Percentiles rank a stretch among this genome's conserved stretches.
Evolutionary conservation across 768 basidiomycete species (phyloP).

Genomic region (Kwoniella shandongensis): DNA sequence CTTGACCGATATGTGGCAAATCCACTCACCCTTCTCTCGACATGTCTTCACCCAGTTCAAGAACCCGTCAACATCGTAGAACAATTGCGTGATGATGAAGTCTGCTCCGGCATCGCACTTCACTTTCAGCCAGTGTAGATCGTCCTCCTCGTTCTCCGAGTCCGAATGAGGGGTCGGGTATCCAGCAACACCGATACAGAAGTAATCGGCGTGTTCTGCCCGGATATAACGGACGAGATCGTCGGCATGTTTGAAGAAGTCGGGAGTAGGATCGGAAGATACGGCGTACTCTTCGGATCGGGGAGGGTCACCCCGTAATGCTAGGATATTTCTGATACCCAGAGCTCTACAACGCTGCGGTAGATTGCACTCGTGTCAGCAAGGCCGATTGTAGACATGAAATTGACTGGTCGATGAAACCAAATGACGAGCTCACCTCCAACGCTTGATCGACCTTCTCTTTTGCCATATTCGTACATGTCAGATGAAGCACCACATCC

Average conservation of each 20-base stretch:
- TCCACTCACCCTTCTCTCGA: conserved; percentile 66
- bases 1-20: background rate
- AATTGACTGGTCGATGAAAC: background rate
- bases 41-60: conserved; percentile 73
- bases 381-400: background rate
- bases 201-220: conserved; percentile 74
- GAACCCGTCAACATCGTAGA: conserved; percentile 92
- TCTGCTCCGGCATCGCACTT: conserved; percentile 95
- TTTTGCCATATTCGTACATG: conserved; percentile 53
- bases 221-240: conserved; percentile 93
- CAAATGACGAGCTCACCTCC: conserved; percentile 36
- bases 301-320: conserved; percentile 91
- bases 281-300: conserved; percentile 76
- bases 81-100: conserved; percentile 92
- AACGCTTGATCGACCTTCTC: conserved; percentile 51
- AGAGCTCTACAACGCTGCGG: conserved; percentile 69
- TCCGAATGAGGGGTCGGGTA: conserved; percentile 64
- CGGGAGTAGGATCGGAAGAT: conserved; percentile 27
- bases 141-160: conserved; percentile 56
- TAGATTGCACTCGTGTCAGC: too few species aligned
- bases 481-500: conserved; percentile 52
- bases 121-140: conserved; percentile 67
- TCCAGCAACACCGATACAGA: conserved; percentile 93
- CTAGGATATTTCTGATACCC: conserved; percentile 85
- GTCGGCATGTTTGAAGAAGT: conserved; percentile 69